A percentile compares a stretch with the other conserved stretches of the same genome.
Conservation (phyloP, 768 basidiomycete species). For the Coprinopsis strossmayeri region DNA sequence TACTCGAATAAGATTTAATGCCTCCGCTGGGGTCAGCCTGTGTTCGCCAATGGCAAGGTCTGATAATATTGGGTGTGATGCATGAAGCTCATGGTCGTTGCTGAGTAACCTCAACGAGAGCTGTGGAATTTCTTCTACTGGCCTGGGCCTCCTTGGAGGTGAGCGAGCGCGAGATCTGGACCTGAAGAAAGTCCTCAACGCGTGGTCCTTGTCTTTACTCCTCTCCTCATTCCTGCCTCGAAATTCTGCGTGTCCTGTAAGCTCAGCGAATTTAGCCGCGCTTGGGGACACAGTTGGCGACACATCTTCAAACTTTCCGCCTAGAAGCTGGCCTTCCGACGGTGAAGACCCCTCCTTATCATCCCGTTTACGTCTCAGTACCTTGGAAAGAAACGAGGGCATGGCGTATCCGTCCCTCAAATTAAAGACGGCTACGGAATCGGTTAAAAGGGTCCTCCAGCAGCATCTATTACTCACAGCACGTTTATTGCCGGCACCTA, state of each 20-base stretch:
- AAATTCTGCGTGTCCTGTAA: constrained; percentile 12
- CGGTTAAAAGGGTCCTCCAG: background rate
- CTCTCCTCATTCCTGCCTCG: constrained; percentile 11
- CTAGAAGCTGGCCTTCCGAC: constrained; percentile 46
- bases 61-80: constrained; percentile 24
- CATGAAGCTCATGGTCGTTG: background rate
- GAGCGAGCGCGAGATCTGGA: constrained; percentile 5
- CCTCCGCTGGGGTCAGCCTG: constrained; percentile 54
- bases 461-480: background rate
- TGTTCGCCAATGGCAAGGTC: constrained; percentile 53
- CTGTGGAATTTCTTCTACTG: background rate
- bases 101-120: background rate
- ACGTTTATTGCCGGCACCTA: background rate
- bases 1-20: constrained; percentile 55
- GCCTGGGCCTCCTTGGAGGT: background rate
- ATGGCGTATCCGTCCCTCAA: constrained; percentile 17
- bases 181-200: constrained; percentile 26
- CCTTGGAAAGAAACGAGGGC: constrained; percentile 72
- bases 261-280: constrained; percentile 32
- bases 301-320: constrained; percentile 71
- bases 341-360: constrained; percentile 31
- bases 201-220: constrained; percentile 33
- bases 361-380: constrained; percentile 67
- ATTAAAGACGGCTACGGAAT: background rate
- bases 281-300: constrained; percentile 42